Evolutionary conservation across 805 yeast species (phyloP), one percentile per base, ranked within the genome.

Genomic region (Metschnikowia shivogae): DNA sequence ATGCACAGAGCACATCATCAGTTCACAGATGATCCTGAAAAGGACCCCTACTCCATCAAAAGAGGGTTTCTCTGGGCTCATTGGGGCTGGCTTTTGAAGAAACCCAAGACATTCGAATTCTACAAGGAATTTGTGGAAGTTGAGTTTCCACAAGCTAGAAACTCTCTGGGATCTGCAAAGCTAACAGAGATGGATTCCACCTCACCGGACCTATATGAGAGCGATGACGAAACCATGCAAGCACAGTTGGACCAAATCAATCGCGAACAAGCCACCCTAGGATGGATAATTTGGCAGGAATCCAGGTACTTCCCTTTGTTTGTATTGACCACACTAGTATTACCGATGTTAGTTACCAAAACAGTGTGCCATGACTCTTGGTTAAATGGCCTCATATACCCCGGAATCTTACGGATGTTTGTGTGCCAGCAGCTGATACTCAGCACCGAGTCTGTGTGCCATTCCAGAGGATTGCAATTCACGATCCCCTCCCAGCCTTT

Each of bases 1-100:
- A 74, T 86, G 37, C 98, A 90, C 69, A 72, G 95, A 48, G 89
- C 93, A 4, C 97, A 90, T 67, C 97, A 90, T 65, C 79, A 92
- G 47, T 86, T 77, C 63, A 83, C 93, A 35, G 75, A 70, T 48
- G 96, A 90, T 60, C 84, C 95, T 0, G 95, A 87, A 48, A 76
- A 77, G 56, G 98, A 90, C 63, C 97, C 98, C 1, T 89, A 87
- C 65, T 82, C 82, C 58, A 83, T 86, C 32, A 78, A 90, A 59
- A 76, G 86, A 47, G 97, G 97, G 0, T 75, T 89, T 55, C 65
- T 77, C 57, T 89, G 81, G 77, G 81, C 92, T 29, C 96, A 89
- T 65, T 72, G 89, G 67, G 97, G 97, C 3, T 90, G 96, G 95
- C 76, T 86, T 68, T 60, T 89, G 29, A 70, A 84, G 47, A 76